A percentile compares a stretch with the other conserved stretches of the same genome.
phyloP scores from a whole-genome alignment of 2,329 filamentous ascomycete species.

The Epichloe brachyelytri region DNA sequence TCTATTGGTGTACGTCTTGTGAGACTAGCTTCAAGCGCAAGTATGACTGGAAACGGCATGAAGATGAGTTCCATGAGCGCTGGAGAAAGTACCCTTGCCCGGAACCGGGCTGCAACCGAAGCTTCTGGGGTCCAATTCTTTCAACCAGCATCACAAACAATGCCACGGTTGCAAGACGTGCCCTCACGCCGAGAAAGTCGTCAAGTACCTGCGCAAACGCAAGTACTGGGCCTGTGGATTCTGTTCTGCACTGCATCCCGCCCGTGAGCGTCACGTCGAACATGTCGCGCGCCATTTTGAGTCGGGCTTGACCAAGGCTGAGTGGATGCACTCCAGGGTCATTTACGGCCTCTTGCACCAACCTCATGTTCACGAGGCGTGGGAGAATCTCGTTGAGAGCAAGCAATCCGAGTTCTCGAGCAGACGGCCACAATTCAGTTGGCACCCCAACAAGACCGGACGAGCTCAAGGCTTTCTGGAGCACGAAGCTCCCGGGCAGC shows the following conservation, averaged over 20 bases:
- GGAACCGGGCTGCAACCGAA: conserved; percentile 49
- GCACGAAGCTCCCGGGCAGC: conserved; percentile 47
- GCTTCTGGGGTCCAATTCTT: conserved; percentile 57
- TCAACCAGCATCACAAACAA: conserved; percentile 55
- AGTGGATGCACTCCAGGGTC: conserved; percentile 58
- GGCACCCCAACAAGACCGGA: conserved; percentile 44
- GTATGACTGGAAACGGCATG: conserved; percentile 57
- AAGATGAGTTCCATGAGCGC: conserved; percentile 57
- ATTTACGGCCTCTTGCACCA: conserved; percentile 57
- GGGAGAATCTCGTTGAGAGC: conserved; percentile 41
- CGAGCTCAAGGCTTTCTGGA: conserved; percentile 45
- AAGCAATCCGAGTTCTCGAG: conserved; percentile 42
- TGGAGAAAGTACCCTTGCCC: conserved; percentile 56
- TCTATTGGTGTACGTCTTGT: conserved; percentile 44
- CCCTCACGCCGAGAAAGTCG: conserved; percentile 51
- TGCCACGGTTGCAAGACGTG: conserved; percentile 52
- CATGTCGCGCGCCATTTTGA: conserved; percentile 58
- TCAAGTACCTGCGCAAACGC: conserved; percentile 48
- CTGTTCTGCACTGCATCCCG: conserved; percentile 48
- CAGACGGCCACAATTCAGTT: conserved; percentile 47
- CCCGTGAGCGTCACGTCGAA: conserved; percentile 53
- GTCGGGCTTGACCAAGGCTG: conserved; percentile 45
- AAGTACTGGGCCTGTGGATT: conserved; percentile 59
- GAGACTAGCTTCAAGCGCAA: conserved; percentile 56
- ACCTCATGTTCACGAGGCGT: conserved; percentile 45